Base-by-base conservation (phyloP, 306 rosid species). In the Cercis canadensis region DNA sequence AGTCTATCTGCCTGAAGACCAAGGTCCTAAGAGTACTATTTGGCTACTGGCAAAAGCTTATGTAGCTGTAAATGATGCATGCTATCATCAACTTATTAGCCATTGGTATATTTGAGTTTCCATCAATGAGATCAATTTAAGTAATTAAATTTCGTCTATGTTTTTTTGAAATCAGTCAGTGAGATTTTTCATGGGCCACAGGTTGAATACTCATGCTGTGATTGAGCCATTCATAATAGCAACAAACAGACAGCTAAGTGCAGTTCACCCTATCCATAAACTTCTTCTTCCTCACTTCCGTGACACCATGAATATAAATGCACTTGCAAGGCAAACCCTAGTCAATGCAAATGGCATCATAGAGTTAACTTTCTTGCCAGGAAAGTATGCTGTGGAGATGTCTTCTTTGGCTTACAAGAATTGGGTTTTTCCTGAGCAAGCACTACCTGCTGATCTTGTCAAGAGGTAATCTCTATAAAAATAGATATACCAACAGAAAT, bases 1-100 rank as follows among this genome's bases (percentile, higher is more conserved):
- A 69, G 86, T 88, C 39, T 86, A 62, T 62, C 36, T 78, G 13
- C 95, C 92, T 8, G 84, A 36, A 4, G 81, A 83, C 40, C 33
- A 72, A 62, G 92, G 96, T 4, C 86, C 74, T 24, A 3, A 24
- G 3, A 62, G 76, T 11, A 78, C 85, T 21, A 24, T 85, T 9
- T 89, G 98, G 98, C 90, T 83, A 74, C 62, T 89, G n/a, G 98
- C 96, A 6, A 92, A 92, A 73, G 96, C 89, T 72, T 92, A 84
- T 63, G 98, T 88, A 1, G 82, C 62, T 12, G 78, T 83, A 34
- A 88, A 83, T 13, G 98, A 88, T 74, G 83, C 95, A 0, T 96
- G 96, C 17, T 74, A 81, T 65, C 98, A 92, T 85, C 92, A 88
- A 65, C 96, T 92, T 21, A 11, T 88, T 51, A 86, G 92, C 79